Conservation (phyloP, 305 asterid genomes). For the Fraxinus xanthoxyloides region DNA sequence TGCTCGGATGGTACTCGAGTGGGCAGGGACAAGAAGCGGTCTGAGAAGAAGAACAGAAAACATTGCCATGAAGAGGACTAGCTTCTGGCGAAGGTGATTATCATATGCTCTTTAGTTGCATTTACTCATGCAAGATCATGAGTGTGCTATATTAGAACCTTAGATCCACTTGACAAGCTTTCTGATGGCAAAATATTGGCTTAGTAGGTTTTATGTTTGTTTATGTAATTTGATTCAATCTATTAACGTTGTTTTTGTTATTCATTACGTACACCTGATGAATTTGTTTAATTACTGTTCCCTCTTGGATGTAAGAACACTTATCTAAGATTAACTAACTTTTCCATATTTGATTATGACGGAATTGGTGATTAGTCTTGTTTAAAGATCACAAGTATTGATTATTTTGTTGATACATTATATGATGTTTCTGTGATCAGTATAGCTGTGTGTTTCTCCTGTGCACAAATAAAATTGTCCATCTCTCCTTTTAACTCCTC, state of each 20-base stretch:
- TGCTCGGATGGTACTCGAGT: slow-evolving; percentile 62
- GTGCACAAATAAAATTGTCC: background rate
- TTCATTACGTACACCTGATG: background rate
- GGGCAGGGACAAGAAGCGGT: slow-evolving; percentile 71
- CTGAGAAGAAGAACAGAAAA: slow-evolving; percentile 63
- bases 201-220: background rate
- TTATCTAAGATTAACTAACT: background rate
- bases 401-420: background rate
- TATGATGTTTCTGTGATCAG: background rate
- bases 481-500: background rate
- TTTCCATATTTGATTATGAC: background rate
- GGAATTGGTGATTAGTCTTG: background rate
- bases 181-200: background rate
- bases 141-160: background rate
- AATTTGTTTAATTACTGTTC: background rate
- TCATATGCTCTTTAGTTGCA: slow-evolving; percentile 30
- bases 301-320: background rate
- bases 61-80: slow-evolving; percentile 49
- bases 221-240: background rate
- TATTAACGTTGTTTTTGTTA: background rate
- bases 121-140: background rate
- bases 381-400: background rate
- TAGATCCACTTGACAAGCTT: background rate
- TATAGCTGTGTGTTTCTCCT: background rate
- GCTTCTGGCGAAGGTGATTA: slow-evolving; percentile 9